phyloP scores from a whole-genome alignment of 116 monocot genomes.

The Iris pallida region DNA sequence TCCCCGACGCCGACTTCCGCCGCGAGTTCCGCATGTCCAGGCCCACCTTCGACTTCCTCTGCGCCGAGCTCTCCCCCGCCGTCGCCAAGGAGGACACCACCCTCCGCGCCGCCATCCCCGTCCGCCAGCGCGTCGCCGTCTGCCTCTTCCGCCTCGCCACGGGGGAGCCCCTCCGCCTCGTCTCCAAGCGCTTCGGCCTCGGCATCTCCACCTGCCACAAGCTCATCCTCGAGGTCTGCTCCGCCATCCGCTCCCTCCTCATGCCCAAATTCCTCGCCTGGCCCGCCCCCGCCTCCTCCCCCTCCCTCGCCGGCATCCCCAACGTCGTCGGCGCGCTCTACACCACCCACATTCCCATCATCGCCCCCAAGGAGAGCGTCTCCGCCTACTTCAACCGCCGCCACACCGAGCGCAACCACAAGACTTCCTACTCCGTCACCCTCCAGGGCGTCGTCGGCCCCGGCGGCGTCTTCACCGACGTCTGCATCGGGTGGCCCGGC shows the following conservation, averaged over 20 bases:
- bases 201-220: slow-evolving; percentile 96
- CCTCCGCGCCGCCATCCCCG: slow-evolving; percentile 32
- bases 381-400: slow-evolving; percentile 39
- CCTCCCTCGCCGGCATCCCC: slow-evolving; percentile 45
- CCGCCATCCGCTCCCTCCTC: slow-evolving; percentile 65
- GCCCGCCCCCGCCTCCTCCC: slow-evolving; percentile 26
- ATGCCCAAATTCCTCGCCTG: slow-evolving; percentile 63
- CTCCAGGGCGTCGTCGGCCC: slow-evolving; percentile 82
- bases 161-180: slow-evolving; percentile 57
- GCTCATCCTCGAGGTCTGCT: slow-evolving; percentile 82
- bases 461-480: slow-evolving; percentile 67
- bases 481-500: slow-evolving; percentile 57
- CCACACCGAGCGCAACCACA: slow-evolving; percentile 73
- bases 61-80: slow-evolving; percentile 43
- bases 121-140: slow-evolving; percentile 33
- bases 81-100: slow-evolving; percentile 33
- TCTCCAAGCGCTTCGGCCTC: slow-evolving; percentile 75
- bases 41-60: slow-evolving; percentile 67
- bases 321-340: slow-evolving; percentile 67
- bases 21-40: slow-evolving; percentile 36
- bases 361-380: slow-evolving; percentile 64
- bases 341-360: slow-evolving; percentile 85
- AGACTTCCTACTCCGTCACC: slow-evolving; percentile 70
- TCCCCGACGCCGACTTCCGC: slow-evolving; percentile 41
- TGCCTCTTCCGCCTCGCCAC: slow-evolving; percentile 35